Evolutionary conservation across 2,329 filamentous ascomycete species (phyloP).

Genomic region (Phialophora verrucosa): DNA sequence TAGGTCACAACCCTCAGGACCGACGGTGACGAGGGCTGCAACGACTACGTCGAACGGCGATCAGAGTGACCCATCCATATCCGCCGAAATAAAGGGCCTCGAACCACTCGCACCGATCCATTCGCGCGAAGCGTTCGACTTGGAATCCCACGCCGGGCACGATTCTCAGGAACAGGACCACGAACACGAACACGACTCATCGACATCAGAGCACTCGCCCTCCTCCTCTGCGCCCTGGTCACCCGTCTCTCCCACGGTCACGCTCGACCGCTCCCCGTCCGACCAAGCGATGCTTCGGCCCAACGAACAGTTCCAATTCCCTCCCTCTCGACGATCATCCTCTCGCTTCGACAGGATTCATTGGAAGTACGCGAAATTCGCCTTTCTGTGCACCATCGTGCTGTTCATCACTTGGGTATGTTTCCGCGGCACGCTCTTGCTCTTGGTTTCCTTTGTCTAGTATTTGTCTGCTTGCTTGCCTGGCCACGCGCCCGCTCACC

Average conservation of each 20-base stretch:
- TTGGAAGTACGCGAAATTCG: slow-evolving; percentile 35
- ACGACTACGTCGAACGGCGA: background rate
- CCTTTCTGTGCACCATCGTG: slow-evolving; percentile 31
- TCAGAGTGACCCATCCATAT: background rate
- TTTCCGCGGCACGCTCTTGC: background rate
- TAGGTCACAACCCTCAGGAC: background rate
- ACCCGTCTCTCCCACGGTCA: slow-evolving; percentile 11
- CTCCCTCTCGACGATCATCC: slow-evolving; percentile 15
- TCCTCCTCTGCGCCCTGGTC: background rate
- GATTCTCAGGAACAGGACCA: background rate
- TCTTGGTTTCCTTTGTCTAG: background rate
- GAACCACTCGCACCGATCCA: slow-evolving; percentile 26
- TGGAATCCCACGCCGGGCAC: slow-evolving; percentile 7
- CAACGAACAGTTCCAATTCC: background rate
- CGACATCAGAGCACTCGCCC: background rate
- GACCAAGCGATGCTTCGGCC: slow-evolving; percentile 15
- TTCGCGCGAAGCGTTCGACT: slow-evolving; percentile 20
- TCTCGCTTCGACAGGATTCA: slow-evolving; percentile 30
- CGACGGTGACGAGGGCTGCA: background rate
- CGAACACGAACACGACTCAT: background rate
- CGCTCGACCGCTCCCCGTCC: slow-evolving; percentile 14
- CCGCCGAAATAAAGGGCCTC: slow-evolving; percentile 16
- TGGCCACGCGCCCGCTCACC: too few species aligned
- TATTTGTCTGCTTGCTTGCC: background rate
- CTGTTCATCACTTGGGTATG: slow-evolving; percentile 33